These are phyloP conservation scores for Thermochaetoides thermophila DNA, from an alignment of 495 filamentous ascomycete genomes.

Conservation along the genomic window DNA sequence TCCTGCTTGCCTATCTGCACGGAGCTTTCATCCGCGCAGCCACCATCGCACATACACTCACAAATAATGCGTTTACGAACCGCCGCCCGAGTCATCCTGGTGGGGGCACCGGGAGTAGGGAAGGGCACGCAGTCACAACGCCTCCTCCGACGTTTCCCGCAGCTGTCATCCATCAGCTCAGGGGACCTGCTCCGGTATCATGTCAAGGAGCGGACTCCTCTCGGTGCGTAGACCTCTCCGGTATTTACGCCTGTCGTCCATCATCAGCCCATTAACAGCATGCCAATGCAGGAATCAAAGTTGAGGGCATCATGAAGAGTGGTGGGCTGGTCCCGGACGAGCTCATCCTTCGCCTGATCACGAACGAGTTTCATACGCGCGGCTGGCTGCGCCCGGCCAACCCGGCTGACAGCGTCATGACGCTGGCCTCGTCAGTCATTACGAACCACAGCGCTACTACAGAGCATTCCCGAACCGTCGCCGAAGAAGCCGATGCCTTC, in stretches of 20 bases:
- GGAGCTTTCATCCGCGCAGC: background rate
- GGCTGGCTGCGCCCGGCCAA: slow-evolving; percentile 53
- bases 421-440: slow-evolving; percentile 22
- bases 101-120: slow-evolving; percentile 83
- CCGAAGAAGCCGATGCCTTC: slow-evolving; percentile 24
- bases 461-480: slow-evolving; percentile 1
- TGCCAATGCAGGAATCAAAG: slow-evolving; percentile 55
- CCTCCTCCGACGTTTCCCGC: slow-evolving; percentile 69
- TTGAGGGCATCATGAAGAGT: slow-evolving; percentile 69
- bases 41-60: background rate
- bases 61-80: slow-evolving; percentile 46
- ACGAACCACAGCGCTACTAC: background rate
- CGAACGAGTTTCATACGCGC: slow-evolving; percentile 64
- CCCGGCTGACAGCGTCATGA: slow-evolving; percentile 24
- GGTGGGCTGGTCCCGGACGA: slow-evolving; percentile 77
- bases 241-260: background rate
- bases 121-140: slow-evolving; percentile 93
- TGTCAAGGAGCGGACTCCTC: slow-evolving; percentile 71
- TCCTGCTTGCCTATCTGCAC: background rate
- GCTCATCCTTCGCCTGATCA: slow-evolving; percentile 83
- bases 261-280: background rate
- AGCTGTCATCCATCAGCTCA: slow-evolving; percentile 82
- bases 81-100: slow-evolving; percentile 84
- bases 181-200: slow-evolving; percentile 85
- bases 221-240: slow-evolving; percentile 43